Base-by-base conservation (phyloP, 345 rosid genomes). In the Citrus medica region DNA sequence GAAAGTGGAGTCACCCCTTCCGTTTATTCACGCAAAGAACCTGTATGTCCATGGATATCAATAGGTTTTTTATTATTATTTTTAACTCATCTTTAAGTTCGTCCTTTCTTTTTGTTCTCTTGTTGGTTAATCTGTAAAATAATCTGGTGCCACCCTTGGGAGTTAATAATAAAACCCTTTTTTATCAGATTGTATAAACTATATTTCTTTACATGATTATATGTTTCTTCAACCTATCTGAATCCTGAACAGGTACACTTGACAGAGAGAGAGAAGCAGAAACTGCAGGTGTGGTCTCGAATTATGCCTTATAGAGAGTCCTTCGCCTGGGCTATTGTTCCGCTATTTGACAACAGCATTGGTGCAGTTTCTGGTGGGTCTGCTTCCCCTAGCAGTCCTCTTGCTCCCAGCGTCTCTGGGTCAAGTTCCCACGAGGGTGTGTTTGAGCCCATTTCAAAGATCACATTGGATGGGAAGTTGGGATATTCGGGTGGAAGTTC, bases 21-120 rank as follows among this genome's bases (percentile, higher is more conserved):
- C 12, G 97, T 94, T 84, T 96, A 96, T 88, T 96, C 98, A 79
- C 99, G 99, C 75, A 96, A 96, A 92, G 99, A 96, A 78, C 97
- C 97, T 71, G 99, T 96, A 96, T 79, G 93, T 86, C 66, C 69
- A 21, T 38, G n/a, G 35, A 66, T 40, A 46, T 75, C 13, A 27
- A 24, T 67, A 21, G n/a, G 21, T 38, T 14, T 64, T 53, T 73
- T 74, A 28, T 74, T 25, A 56, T 55, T 33, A 16, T 64, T 80
- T 46, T 22, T 56, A 10, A 55, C 21, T 1, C 22, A 28, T 35
- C 33, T 24, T 32, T 27, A 81, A 25, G 25, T 74, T 77, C 69
- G 42, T 42, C 4, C 59, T 48, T 75, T 78, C 38, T 17, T 30
- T 33, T 65, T 17, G 61, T 79, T 59, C 37, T 68, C 65, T 71